Evolutionary conservation across 2,329 filamentous ascomycete species (phyloP).

Genomic region (Apiospora sp.): DNA sequence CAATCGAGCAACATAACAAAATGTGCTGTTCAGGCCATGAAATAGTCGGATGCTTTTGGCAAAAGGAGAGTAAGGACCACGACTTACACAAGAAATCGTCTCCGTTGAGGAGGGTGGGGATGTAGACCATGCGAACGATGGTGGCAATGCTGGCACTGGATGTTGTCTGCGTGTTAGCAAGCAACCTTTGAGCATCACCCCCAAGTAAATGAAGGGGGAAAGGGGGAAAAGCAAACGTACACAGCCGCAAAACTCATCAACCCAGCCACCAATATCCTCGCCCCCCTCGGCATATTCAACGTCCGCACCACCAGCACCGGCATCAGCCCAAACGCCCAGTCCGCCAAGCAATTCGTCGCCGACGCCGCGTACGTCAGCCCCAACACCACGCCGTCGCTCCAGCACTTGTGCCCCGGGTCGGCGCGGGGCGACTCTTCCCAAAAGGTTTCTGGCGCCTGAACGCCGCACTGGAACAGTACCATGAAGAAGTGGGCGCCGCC

Average conservation of each 20-base stretch:
- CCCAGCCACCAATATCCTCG: conserved; percentile 21
- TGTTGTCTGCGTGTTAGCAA: background rate
- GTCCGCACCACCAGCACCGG: conserved; percentile 25
- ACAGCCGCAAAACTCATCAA: conserved; percentile 25
- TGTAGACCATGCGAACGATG: background rate
- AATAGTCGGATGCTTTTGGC: too few relatives aligned
- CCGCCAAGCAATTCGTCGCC: conserved; percentile 22
- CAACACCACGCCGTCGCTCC: conserved; percentile 24
- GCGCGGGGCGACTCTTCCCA: conserved; percentile 24
- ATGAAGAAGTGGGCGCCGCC: conserved; percentile 26
- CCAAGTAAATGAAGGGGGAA: background rate
- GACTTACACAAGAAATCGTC: conserved; percentile 27
- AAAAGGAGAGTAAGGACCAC: too few relatives aligned
- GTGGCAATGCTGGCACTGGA: conserved; percentile 1
- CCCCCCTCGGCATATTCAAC: conserved; percentile 20
- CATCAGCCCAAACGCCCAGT: conserved; percentile 23
- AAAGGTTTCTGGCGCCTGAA: background rate
- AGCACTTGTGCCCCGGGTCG: conserved; percentile 12
- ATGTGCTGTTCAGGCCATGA: too few relatives aligned
- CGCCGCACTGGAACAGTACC: conserved; percentile 25
- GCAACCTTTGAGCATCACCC: background rate
- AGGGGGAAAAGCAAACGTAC: background rate
- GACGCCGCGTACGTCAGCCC: conserved; percentile 19
- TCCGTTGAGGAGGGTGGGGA: conserved; percentile 15
- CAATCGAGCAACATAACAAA: too few relatives aligned